phyloP scores from a whole-genome alignment of 257 asterid species.

The Nemophila menziesii region DNA sequence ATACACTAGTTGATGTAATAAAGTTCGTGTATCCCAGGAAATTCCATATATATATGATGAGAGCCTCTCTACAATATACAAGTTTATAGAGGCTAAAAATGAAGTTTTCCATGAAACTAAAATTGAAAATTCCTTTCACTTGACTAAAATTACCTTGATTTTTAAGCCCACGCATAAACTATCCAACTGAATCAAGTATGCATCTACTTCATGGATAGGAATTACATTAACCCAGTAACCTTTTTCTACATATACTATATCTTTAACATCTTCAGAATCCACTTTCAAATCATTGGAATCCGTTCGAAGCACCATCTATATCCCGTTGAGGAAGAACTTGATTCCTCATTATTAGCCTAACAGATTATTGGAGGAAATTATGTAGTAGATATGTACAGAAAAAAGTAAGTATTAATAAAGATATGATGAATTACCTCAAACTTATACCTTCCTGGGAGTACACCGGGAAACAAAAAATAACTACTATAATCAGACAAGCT shows the following conservation, averaged over 20 bases:
- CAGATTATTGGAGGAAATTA: too few species aligned
- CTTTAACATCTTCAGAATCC: conserved; percentile 70
- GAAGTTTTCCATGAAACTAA: conserved; percentile 16
- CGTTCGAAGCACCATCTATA: conserved; percentile 95
- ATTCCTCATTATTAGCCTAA: too few species aligned
- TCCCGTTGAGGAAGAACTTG: conserved; percentile 35
- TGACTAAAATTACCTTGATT: conserved; percentile 45
- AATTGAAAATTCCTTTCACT: conserved; percentile 7
- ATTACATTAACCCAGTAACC: conserved; percentile 69
- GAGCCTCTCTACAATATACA: conserved; percentile 69
- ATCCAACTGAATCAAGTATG: conserved; percentile 53
- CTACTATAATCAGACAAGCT: too few species aligned
- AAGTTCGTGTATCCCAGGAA: conserved; percentile 89
- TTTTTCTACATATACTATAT: conserved; percentile 66
- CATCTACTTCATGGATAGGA: conserved; percentile 83
- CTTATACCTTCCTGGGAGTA: too few species aligned
- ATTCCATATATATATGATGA: conserved; percentile 59
- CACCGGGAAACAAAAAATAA: too few species aligned
- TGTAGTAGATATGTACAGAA: too few species aligned
- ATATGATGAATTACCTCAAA: too few species aligned
- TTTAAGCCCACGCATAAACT: conserved; percentile 44
- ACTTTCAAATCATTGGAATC: conserved; percentile 41
- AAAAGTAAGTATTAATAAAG: too few species aligned
- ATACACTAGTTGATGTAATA: conserved; percentile 70
- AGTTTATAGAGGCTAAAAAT: conserved; percentile 8